Evolutionary conservation across 2,329 filamentous ascomycete species (phyloP), one percentile per base, ranked within the genome.

Genomic region (Trichophyton mentagrophytes): DNA sequence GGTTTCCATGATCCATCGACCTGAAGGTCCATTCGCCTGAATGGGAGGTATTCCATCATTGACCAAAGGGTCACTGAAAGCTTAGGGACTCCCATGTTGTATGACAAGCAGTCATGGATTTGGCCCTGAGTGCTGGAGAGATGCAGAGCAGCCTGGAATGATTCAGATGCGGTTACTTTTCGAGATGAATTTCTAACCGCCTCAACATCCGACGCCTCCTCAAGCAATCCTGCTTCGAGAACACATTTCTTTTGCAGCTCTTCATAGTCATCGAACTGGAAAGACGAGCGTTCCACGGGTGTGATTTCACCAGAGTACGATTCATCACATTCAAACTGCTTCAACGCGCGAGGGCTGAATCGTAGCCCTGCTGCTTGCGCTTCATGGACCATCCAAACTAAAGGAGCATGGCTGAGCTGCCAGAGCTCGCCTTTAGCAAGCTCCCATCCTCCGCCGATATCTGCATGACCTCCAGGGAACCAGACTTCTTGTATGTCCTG

Each of bases 41-140:
- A 91, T 0, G 89, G 89, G 25, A 92, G 76, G 69, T 87, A 90
- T 68, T 92, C 89, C 88, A 92, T 89, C 22, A 89, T 70, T 40
- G 84, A 87, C 88, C 88, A 92, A 1, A 79, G 80, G 0, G 86
- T 66, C 0, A 89, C 86, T 0, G 84, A 81, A 3, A 75, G 60
- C 25, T 65, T 63, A 0, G 78, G 71, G 3, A 87, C 75, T 0
- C 87, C 87, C 11, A 82, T 80, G 11, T 79, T 78, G 66, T 83
- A 89, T 57, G 80, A 74, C 0, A 91, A 79, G 2, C 86, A 88
- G 70, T 91, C 88, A 69, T 92, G 88, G 47, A 90, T 81, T 27
- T 74, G 69, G 9, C 80, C 80, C 55, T 74, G 68, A 0, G 74
- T 79, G 53, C 76, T 77, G 9, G 86, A 84, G 25, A 73, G 74